A percentile compares a stretch with the other conserved stretches of the same genome.
Evolutionary conservation across 2,329 filamentous ascomycete genomes (phyloP).

Genomic region (Epichloe aotearoae): DNA sequence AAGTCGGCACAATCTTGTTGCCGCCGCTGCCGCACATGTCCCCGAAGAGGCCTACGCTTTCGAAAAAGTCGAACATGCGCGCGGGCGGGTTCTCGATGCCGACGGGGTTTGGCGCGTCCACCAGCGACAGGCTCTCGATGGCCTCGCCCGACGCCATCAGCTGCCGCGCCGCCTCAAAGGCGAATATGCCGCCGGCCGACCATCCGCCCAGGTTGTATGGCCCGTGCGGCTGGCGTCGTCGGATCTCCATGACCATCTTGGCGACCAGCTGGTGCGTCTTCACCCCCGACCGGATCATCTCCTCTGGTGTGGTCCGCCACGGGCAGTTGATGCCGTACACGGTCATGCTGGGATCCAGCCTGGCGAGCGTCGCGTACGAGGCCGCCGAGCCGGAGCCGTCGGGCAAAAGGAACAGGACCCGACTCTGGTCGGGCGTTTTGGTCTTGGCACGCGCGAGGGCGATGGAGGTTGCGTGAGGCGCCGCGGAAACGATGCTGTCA

Average conservation of each 20-base stretch:
- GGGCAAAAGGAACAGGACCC: conserved; percentile 15
- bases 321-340: conserved; percentile 14
- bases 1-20: conserved; percentile 47
- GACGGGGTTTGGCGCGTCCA: conserved; percentile 54
- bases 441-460: neutral
- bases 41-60: conserved; percentile 39
- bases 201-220: conserved; percentile 39
- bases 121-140: conserved; percentile 48
- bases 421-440: neutral
- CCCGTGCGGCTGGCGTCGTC: conserved; percentile 2
- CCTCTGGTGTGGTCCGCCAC: neutral
- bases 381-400: conserved; percentile 18
- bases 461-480: neutral
- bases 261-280: neutral
- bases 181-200: conserved; percentile 65
- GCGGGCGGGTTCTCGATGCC: conserved; percentile 54
- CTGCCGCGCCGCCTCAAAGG: conserved; percentile 52
- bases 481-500: neutral
- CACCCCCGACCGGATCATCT: neutral
- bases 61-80: conserved; percentile 57
- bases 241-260: conserved; percentile 4
- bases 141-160: conserved; percentile 42
- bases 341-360: neutral
- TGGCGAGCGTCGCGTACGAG: conserved; percentile 11
- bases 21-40: conserved; percentile 47